Base-by-base conservation (phyloP, 345 rosid genomes). In the Leavenworthia alabamica region DNA sequence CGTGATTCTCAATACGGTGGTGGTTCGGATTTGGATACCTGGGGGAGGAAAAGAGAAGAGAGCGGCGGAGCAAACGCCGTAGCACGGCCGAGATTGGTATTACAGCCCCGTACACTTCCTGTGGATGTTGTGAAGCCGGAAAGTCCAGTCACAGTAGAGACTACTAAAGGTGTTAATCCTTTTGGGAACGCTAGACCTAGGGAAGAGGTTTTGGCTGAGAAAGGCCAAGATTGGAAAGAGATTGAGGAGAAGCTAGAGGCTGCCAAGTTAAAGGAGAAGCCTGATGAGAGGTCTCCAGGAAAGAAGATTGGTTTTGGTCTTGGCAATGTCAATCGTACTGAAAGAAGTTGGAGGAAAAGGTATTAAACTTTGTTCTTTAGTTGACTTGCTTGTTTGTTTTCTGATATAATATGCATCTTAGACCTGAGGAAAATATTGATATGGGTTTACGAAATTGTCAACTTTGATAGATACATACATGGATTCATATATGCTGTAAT, bases 131-230 rank as follows among this genome's bases (percentile, higher is more conserved):
- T 28, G 42, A 27, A 7, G n/a, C 62, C 13, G 5, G 68, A 69
- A 2, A 85, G 77, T 51, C 88, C 0, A 6, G 66, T 60, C 1
- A 23, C n/a, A 39, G 66, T 16, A 0, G 76, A 76, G n/a, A 93
- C 70, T 50, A 83, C 91, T 2, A 88, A 74, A 68, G 89, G 83
- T 15, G 68, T 70, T 6, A 93, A 67, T 48, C 99, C 97, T 0
- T 93, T 93, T 46, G 99, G 97, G 8, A 77, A 78, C 5, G 99
- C 99, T 0, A 87, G 99, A 70, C 99, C 99, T 0, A 83, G 99
- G 43, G 99, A 93, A 75, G 96, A 86, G 65, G 99, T 89, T 19
- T 62, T 93, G 79, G 89, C 88, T 37, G 95, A 86, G 84, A 85
- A 93, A 58, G 97, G 99, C 17, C 73, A 78, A 70, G 97, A 89